phyloP scores from a whole-genome alignment of 805 yeast genomes.

The Torulaspora microellipsoides region DNA sequence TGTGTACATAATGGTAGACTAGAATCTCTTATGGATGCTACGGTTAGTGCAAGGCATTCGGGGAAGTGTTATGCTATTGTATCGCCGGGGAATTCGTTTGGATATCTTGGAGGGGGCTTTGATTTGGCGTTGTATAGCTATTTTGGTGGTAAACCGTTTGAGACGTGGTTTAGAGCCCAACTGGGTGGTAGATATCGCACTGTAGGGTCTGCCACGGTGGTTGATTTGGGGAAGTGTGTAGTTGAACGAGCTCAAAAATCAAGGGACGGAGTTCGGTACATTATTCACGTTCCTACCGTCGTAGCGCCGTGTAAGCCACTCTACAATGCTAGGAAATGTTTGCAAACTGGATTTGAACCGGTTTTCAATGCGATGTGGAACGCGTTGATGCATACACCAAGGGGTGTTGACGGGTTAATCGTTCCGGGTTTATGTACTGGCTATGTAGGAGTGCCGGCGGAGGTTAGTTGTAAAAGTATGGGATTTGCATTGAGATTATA shows the following conservation, averaged over 20 bases:
- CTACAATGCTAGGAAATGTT: slow-evolving; percentile 13
- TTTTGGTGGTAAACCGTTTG: slow-evolving; percentile 29
- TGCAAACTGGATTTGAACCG: slow-evolving; percentile 24
- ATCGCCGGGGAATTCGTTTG: slow-evolving; percentile 51
- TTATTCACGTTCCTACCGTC: slow-evolving; percentile 33
- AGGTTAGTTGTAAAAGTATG: slow-evolving; percentile 28
- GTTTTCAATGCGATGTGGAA: slow-evolving; percentile 32
- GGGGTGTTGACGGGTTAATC: slow-evolving; percentile 22
- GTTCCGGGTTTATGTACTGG: slow-evolving; percentile 34
- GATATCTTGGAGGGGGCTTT: slow-evolving; percentile 50
- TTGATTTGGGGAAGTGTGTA: slow-evolving; percentile 12
- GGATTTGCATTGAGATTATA: slow-evolving; percentile 27
- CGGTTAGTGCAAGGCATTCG: not conserved
- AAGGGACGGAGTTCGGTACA: slow-evolving; percentile 15
- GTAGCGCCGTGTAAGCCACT: slow-evolving; percentile 26
- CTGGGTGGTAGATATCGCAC: slow-evolving; percentile 24
- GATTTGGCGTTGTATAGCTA: slow-evolving; percentile 34
- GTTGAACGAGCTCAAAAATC: too few species aligned
- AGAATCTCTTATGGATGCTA: slow-evolving; percentile 9
- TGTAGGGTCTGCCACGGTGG: slow-evolving; percentile 25
- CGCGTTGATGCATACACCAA: slow-evolving; percentile 20
- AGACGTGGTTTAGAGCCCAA: slow-evolving; percentile 27
- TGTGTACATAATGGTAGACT: slow-evolving; percentile 15
- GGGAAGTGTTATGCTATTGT: slow-evolving; percentile 32
- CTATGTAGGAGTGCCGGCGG: slow-evolving; percentile 31